Evolutionary conservation across 148 eudicot species (phyloP), one percentile per base, ranked within the genome.

Genomic region (Tetragonia tetragonoides): DNA sequence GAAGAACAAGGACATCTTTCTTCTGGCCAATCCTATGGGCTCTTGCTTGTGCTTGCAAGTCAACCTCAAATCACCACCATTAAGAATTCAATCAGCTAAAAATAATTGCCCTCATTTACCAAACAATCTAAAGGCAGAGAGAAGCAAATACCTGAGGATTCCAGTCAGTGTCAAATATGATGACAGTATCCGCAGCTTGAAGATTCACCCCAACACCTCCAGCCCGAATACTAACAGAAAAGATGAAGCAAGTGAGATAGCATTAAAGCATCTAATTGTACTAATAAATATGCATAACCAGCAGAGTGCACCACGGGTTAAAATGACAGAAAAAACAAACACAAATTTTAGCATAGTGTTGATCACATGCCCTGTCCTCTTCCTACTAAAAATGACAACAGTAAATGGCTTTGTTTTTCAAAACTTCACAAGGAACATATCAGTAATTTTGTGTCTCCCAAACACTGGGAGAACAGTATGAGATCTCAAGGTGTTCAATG

Each of bases 181-280:
- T 96, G 72, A 96, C 99, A 18, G 99, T 96, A 86, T 96, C 99
- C 64, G 99, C 99, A 79, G 99, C 99, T 86, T 96, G 99, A 84
- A 96, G 99, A 85, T 96, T 96, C 77, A 96, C 98, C 53, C 99
- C 99, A 80, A 96, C 99, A 72, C 99, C 99, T 74, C 99, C 99
- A 74, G 99, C 99, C 5, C 99, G 99, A 61, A 96, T 93, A 84
- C 99, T 96, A 77, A 74, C 40, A 81, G 64, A 74, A 34, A 23
- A 83, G 44, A 79, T 49, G 77, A 57, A 38, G 23, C 37, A 16
- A 71, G 66, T 79, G 66, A 86, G 73, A 57, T 5, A 70, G 39
- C 67, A 44, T 41, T 7, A 20, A 60, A 17, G 23, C 8, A 60
- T 8, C 3, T 56, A 60, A 60, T 60, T 7, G 14, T 4, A 68